These are phyloP conservation scores for Didymella exigua DNA, from an alignment of 2,329 filamentous ascomycete genomes.

Conservation along the genomic window DNA sequence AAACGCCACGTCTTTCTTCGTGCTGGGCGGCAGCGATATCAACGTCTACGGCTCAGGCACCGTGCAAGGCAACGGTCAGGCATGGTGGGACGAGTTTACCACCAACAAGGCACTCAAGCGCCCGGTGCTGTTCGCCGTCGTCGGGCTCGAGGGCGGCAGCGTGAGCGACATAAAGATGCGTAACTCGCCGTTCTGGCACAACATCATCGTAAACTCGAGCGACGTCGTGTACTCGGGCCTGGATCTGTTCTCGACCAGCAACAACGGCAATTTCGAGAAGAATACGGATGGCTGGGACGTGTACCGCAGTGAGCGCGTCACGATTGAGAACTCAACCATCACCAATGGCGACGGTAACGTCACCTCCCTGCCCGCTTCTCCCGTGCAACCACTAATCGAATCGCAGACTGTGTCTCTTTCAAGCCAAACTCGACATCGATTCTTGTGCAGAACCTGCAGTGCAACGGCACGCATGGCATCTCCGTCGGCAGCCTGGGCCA, in stretches of 20 bases:
- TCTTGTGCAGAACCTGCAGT: slow-evolving; percentile 67
- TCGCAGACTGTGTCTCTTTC: slow-evolving; percentile 66
- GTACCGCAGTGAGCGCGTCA: slow-evolving; percentile 62
- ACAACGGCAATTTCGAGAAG: slow-evolving; percentile 20
- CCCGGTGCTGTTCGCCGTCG: slow-evolving; percentile 12
- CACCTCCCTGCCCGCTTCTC: background rate
- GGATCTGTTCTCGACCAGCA: slow-evolving; percentile 18
- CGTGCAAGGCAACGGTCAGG: slow-evolving; percentile 64
- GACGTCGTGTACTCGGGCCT: slow-evolving; percentile 42
- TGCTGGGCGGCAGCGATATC: slow-evolving; percentile 65
- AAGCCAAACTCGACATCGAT: slow-evolving; percentile 70
- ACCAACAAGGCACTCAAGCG: slow-evolving; percentile 17
- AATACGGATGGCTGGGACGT: slow-evolving; percentile 58
- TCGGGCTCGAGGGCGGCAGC: slow-evolving; percentile 10
- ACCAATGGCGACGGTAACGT: slow-evolving; percentile 53
- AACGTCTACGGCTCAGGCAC: slow-evolving; percentile 63
- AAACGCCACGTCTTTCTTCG: slow-evolving; percentile 67
- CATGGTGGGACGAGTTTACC: slow-evolving; percentile 45
- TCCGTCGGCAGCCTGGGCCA: slow-evolving; percentile 71
- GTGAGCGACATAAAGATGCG: slow-evolving; percentile 11
- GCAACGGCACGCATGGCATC: slow-evolving; percentile 71
- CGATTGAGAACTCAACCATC: slow-evolving; percentile 66
- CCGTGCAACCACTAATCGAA: background rate
- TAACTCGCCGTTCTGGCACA: slow-evolving; percentile 41
- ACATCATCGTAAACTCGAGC: slow-evolving; percentile 56